Conservation (phyloP, 2,329 filamentous ascomycete species). For the Hymenoscyphus fraxineus region DNA sequence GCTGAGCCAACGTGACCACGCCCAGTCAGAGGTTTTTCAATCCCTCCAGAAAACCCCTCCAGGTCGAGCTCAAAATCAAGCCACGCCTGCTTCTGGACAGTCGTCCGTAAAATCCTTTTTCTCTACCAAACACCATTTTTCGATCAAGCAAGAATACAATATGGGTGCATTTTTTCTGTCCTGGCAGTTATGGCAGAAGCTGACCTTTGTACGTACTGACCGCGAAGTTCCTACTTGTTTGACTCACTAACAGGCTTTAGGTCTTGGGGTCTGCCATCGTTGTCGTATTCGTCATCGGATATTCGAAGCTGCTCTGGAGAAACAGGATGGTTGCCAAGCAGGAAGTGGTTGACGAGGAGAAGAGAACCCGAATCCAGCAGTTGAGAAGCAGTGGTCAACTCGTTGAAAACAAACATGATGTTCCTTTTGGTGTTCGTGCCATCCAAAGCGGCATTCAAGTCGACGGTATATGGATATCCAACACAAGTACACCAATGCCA, state of each 20-base stretch:
- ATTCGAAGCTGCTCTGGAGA: conserved; percentile 62
- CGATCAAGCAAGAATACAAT: not conserved
- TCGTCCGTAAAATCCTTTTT: not conserved
- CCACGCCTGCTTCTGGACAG: not conserved
- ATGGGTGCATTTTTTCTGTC: conserved; percentile 53
- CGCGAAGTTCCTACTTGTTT: not conserved
- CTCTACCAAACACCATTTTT: not conserved
- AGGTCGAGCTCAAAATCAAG: not conserved
- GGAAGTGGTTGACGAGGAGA: conserved; percentile 63
- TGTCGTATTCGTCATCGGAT: conserved; percentile 64
- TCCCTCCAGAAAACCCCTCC: not conserved
- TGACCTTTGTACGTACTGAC: conserved; percentile 71
- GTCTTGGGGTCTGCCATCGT: conserved; percentile 69
- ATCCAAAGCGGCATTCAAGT: conserved; percentile 79
- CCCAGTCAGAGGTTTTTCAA: not conserved
- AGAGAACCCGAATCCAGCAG: conserved; percentile 50
- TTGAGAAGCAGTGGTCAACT: conserved; percentile 50
- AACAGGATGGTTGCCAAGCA: conserved; percentile 54
- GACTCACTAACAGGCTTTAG: conserved; percentile 41
- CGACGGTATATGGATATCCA: conserved; percentile 73
- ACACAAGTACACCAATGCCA: conserved; percentile 26
- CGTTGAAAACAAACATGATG: conserved; percentile 46
- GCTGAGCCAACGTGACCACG: too few relatives aligned
- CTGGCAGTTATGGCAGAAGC: conserved; percentile 84
- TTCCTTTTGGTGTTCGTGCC: conserved; percentile 83